Conservation (phyloP, 1,284 basidiomycete genomes). For the Melampsora americana region DNA sequence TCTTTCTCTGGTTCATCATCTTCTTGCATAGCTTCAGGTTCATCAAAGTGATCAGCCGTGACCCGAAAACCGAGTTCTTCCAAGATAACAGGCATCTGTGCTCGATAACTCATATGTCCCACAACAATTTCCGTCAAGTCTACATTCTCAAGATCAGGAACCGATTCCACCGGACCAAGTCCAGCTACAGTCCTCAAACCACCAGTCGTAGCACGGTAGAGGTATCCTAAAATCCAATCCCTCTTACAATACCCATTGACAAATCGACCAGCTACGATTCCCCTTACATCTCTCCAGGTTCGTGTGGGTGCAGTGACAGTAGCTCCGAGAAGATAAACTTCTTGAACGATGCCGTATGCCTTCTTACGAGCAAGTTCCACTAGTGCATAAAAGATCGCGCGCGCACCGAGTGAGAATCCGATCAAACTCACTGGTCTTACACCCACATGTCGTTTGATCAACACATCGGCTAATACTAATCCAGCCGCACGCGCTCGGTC, state of each 20-base stretch:
- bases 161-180: slow-evolving; percentile 70
- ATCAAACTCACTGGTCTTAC: slow-evolving; percentile 89
- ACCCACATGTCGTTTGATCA: slow-evolving; percentile 79
- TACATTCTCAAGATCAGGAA: slow-evolving; percentile 85
- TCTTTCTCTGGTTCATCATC: slow-evolving; percentile 24
- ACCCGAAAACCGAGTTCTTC: slow-evolving; percentile 87
- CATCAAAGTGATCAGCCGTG: slow-evolving; percentile 84
- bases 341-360: slow-evolving; percentile 85
- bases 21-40: slow-evolving; percentile 66
- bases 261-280: slow-evolving; percentile 79
- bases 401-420: slow-evolving; percentile 86
- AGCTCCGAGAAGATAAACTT: slow-evolving; percentile 83
- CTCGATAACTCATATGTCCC: slow-evolving; percentile 89
- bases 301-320: slow-evolving; percentile 75
- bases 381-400: slow-evolving; percentile 91
- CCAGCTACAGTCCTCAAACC: slow-evolving; percentile 86
- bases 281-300: slow-evolving; percentile 74
- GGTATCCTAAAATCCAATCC: slow-evolving; percentile 92
- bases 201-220: slow-evolving; percentile 85
- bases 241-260: slow-evolving; percentile 84
- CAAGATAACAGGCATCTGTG: slow-evolving; percentile 86
- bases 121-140: slow-evolving; percentile 89
- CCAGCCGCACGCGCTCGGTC: slow-evolving; percentile 84
- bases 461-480: slow-evolving; percentile 79
- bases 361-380: slow-evolving; percentile 78